phyloP scores from a whole-genome alignment of 192 early-diverging fungal species.

The Bifiguratus adelaidae region DNA sequence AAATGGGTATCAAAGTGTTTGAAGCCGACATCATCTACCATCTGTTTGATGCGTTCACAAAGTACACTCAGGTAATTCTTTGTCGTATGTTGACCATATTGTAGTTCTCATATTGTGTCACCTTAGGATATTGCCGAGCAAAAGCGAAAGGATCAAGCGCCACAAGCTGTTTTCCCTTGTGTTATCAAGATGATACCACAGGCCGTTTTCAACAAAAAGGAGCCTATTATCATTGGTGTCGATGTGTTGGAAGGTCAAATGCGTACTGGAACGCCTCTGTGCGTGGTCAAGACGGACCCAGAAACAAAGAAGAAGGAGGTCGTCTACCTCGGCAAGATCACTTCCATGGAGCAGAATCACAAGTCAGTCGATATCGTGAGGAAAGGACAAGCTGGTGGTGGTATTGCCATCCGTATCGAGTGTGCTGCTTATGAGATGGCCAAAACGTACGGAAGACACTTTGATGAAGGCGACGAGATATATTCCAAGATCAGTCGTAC shows the following conservation, averaged over 20 bases:
- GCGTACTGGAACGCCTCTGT: constrained; percentile 84
- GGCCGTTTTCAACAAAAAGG: constrained; percentile 88
- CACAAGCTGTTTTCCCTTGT: constrained; percentile 95
- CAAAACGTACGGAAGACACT: constrained; percentile 90
- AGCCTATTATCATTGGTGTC: constrained; percentile 91
- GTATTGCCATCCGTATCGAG: constrained; percentile 90
- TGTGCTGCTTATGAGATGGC: constrained; percentile 71
- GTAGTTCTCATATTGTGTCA: neutral
- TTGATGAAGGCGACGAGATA: constrained; percentile 71
- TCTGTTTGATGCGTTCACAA: constrained; percentile 89
- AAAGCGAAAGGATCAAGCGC: constrained; percentile 78
- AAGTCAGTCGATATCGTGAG: constrained; percentile 73
- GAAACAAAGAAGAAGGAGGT: constrained; percentile 64
- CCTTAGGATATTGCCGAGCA: constrained; percentile 63
- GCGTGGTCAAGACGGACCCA: constrained; percentile 66
- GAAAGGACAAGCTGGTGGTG: constrained; percentile 71
- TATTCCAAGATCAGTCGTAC: constrained; percentile 73
- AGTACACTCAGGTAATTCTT: constrained; percentile 44
- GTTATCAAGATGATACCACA: constrained; percentile 79
- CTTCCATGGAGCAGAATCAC: constrained; percentile 87
- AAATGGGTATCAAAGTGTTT: constrained; percentile 87
- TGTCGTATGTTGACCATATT: neutral
- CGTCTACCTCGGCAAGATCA: constrained; percentile 76
- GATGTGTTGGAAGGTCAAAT: constrained; percentile 91
- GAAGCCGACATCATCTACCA: constrained; percentile 98